phyloP scores from a whole-genome alignment of 2,329 filamentous ascomycete genomes.

The Drechslerella dactyloides region DNA sequence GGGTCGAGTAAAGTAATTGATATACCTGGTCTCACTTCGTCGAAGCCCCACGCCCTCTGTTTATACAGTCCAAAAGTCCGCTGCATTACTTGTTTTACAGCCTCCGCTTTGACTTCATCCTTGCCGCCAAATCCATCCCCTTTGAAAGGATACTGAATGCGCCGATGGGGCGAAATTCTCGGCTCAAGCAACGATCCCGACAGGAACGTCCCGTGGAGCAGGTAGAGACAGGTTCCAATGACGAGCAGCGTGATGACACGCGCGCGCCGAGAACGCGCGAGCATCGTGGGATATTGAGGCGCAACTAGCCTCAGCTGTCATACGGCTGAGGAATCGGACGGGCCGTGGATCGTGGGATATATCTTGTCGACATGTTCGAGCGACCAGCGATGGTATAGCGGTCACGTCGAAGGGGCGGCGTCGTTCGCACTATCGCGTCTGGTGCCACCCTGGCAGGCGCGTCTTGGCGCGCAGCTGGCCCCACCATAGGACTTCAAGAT shows the following conservation, averaged over 20 bases:
- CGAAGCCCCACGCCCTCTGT: constrained; percentile 76
- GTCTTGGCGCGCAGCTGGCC: not conserved
- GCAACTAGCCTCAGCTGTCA: not conserved
- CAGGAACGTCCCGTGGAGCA: constrained; percentile 23
- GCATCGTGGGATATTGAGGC: constrained; percentile 12
- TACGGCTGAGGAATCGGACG: not conserved
- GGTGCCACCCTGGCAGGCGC: no score
- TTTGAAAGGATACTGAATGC: constrained; percentile 51
- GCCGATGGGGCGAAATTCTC: constrained; percentile 1
- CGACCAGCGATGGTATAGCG: not conserved
- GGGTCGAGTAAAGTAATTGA: not conserved
- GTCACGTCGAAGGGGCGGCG: no score
- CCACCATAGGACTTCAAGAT: not conserved
- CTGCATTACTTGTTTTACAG: constrained; percentile 72
- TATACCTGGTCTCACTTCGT: constrained; percentile 70
- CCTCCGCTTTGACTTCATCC: constrained; percentile 61
- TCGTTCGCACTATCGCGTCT: no score
- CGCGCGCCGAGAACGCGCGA: constrained; percentile 11
- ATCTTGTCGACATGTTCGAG: not conserved
- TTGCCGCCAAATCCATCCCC: constrained; percentile 32
- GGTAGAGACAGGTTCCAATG: constrained; percentile 11
- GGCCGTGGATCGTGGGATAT: not conserved
- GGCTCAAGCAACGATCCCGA: not conserved
- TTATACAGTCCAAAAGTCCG: constrained; percentile 76
- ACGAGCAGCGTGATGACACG: constrained; percentile 18